Conservation (phyloP, 2,329 filamentous ascomycete species). For the Colletotrichum cuscutae region DNA sequence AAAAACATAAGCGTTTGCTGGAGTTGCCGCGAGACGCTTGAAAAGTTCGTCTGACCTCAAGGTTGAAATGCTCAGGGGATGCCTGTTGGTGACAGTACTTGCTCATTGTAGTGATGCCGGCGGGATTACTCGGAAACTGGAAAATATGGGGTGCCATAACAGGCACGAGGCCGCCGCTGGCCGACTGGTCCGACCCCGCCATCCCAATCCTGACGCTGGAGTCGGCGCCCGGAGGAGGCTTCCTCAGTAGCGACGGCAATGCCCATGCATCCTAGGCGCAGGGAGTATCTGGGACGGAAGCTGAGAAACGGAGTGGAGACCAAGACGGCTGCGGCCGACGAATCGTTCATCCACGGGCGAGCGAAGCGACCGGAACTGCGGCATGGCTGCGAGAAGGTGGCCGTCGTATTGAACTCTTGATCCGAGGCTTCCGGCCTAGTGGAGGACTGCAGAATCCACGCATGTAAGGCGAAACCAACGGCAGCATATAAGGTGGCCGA, state of each 20-base stretch:
- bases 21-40: not conserved
- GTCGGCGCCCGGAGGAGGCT: constrained; percentile 1
- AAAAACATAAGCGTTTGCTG: not conserved
- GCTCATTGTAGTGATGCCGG: not conserved
- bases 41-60: not conserved
- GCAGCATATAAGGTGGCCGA: constrained; percentile 2
- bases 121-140: constrained; percentile 1
- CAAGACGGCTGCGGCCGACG: not conserved
- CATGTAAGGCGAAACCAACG: not conserved
- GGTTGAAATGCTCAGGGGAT: not conserved
- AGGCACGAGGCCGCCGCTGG: not conserved
- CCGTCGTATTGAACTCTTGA: not conserved
- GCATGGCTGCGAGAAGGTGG: not conserved
- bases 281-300: not conserved
- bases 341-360: not conserved
- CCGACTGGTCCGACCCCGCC: constrained; percentile 15
- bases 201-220: constrained; percentile 8
- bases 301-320: constrained; percentile 10
- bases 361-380: not conserved
- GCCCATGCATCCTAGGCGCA: constrained; percentile 18
- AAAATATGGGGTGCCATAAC: not conserved
- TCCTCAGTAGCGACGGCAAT: not conserved
- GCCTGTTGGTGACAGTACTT: not conserved
- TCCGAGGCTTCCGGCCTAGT: constrained; percentile 1
- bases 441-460: constrained; percentile 13